A percentile compares a stretch with the other conserved stretches of the same genome.
phyloP scores from a whole-genome alignment of 2,329 filamentous ascomycete species.

The Fusarium buharicum region DNA sequence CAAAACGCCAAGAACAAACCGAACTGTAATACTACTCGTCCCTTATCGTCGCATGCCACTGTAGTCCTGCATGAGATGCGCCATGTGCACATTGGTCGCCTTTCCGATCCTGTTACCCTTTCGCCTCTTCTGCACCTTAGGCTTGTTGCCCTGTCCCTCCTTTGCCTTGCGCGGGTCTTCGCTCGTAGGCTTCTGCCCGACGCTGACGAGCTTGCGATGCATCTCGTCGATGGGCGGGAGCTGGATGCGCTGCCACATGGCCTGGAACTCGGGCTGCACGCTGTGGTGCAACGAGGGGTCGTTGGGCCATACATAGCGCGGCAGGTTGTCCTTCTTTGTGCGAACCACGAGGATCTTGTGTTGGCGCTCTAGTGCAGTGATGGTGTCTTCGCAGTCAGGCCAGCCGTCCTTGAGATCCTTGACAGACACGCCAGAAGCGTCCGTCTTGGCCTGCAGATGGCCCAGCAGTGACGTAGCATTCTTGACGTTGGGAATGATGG shows the following conservation, averaged over 20 bases:
- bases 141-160: conserved; percentile 59
- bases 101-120: conserved; percentile 75
- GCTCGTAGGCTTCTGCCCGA: conserved; percentile 85
- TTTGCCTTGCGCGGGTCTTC: conserved; percentile 72
- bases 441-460: conserved; percentile 83
- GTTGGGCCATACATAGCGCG: conserved; percentile 89
- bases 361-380: conserved; percentile 79
- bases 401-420: conserved; percentile 97
- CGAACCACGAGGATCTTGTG: conserved; percentile 86
- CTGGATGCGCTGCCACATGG: conserved; percentile 83
- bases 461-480: conserved; percentile 80
- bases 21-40: background rate
- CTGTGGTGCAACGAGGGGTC: conserved; percentile 79
- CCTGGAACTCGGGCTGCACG: conserved; percentile 84
- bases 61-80: conserved; percentile 80
- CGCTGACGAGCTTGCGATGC: conserved; percentile 78
- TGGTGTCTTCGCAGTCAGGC: conserved; percentile 82
- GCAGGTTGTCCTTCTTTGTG: conserved; percentile 90
- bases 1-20: conserved; percentile 29
- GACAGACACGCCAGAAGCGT: conserved; percentile 82
- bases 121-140: conserved; percentile 80
- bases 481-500: conserved; percentile 82
- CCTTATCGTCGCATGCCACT: conserved; percentile 56
- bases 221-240: conserved; percentile 81
- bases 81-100: conserved; percentile 90